Percentiles rank a stretch among this genome's conserved stretches.
phyloP scores from a whole-genome alignment of 192 early-diverging fungal species.

The Umbelopsis isabellina region DNA sequence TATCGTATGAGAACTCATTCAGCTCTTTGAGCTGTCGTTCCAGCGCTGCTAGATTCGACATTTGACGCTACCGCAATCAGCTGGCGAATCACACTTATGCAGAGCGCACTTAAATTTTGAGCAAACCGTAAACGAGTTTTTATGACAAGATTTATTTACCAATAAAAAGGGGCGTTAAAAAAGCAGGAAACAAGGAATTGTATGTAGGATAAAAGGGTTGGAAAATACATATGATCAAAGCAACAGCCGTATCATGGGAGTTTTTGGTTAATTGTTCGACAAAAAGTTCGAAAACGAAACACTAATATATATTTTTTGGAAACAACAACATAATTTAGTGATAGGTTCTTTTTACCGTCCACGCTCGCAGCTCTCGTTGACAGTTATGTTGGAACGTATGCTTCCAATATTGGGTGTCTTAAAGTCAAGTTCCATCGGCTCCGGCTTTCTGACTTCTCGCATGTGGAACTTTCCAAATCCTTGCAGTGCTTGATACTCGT shows the following conservation, averaged over 20 bases:
- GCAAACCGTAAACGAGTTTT: too few species aligned
- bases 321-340: not conserved
- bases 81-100: too few species aligned
- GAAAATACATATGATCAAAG: too few species aligned
- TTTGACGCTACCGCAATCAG: not conserved
- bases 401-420: slow-evolving; percentile 10
- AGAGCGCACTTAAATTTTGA: too few species aligned
- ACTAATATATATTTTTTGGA: not conserved
- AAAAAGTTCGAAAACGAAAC: not conserved
- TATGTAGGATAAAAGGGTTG: too few species aligned
- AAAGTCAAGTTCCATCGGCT: not conserved
- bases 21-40: slow-evolving; percentile 23
- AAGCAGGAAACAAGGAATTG: too few species aligned
- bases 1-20: slow-evolving; percentile 21
- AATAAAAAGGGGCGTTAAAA: too few species aligned
- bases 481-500: slow-evolving; percentile 27
- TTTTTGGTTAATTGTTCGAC: too few species aligned
- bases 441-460: slow-evolving; percentile 8
- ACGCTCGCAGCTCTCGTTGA: slow-evolving; percentile 16
- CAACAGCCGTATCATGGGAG: too few species aligned
- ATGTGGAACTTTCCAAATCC: slow-evolving; percentile 18
- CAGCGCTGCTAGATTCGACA: slow-evolving; percentile 16
- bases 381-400: slow-evolving; percentile 17
- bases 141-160: too few species aligned
- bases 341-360: slow-evolving; percentile 4